Conservation (phyloP, 805 yeast species). For the Maudiozyma saulgeensis region DNA sequence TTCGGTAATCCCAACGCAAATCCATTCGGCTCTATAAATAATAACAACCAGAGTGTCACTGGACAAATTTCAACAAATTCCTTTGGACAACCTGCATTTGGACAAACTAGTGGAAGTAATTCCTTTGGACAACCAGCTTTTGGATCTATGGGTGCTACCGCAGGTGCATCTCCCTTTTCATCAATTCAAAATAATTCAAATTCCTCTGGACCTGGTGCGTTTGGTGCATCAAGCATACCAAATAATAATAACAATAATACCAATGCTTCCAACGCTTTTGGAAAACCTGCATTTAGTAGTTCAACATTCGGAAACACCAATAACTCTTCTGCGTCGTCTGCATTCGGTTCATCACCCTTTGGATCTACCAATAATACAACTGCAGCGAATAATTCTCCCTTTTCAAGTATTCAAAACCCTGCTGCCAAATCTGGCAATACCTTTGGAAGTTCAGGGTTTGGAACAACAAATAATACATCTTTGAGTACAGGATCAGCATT, state of each 20-base stretch:
- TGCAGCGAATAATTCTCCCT: neutral
- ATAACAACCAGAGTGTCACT: neutral
- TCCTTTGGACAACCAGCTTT: neutral
- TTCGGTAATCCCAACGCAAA: neutral
- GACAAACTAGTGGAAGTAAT: neutral
- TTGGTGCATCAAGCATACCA: neutral
- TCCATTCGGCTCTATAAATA: neutral
- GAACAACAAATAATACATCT: neutral
- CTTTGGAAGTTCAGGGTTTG: conserved; percentile 1
- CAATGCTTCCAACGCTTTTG: conserved; percentile 3
- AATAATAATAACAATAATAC: neutral
- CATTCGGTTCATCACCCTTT: neutral
- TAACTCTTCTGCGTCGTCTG: neutral
- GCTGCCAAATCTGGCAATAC: neutral
- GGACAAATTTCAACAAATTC: neutral
- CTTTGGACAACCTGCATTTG: neutral
- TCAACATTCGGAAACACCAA: neutral
- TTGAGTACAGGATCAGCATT: conserved; percentile 1
- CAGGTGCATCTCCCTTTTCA: neutral
- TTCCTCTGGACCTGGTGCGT: neutral
- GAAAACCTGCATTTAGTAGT: neutral
- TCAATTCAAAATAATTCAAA: neutral
- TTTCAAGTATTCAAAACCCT: neutral
- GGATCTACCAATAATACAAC: neutral
- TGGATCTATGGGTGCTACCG: neutral